Evolutionary conservation across 2,329 filamentous ascomycete genomes (phyloP).

Genomic region (Botryosphaeria dothidea): DNA sequence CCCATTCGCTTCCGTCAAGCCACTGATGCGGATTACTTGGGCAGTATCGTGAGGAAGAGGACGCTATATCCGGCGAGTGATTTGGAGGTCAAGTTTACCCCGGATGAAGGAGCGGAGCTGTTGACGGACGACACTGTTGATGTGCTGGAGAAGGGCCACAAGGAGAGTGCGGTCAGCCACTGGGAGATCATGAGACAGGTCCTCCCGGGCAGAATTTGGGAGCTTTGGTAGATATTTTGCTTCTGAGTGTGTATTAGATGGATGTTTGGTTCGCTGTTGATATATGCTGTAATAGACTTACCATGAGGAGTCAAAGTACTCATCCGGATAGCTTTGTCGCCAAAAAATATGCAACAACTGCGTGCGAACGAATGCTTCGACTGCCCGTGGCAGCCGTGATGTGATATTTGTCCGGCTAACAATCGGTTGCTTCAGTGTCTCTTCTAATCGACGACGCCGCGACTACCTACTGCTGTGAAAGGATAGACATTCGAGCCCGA

Average conservation of each 20-base stretch:
- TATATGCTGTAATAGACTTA: no score
- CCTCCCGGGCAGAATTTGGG: conserved; percentile 77
- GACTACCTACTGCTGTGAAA: no score
- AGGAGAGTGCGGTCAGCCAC: conserved; percentile 76
- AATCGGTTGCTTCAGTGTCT: no score
- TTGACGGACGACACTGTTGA: conserved; percentile 65
- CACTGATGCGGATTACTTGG: conserved; percentile 65
- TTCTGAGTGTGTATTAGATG: not conserved
- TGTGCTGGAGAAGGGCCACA: conserved; percentile 70
- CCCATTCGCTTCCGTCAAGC: conserved; percentile 68
- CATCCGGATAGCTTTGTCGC: not conserved
- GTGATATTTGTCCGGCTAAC: no score
- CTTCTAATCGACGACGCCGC: no score
- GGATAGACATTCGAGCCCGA: no score
- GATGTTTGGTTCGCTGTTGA: not conserved
- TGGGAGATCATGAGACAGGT: conserved; percentile 91
- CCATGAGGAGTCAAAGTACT: not conserved
- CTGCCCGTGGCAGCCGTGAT: no score
- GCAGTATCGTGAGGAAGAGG: conserved; percentile 67
- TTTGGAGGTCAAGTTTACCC: conserved; percentile 51
- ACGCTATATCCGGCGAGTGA: conserved; percentile 75
- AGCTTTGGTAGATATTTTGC: conserved; percentile 69
- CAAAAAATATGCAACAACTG: not conserved
- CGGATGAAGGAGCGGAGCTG: conserved; percentile 50
- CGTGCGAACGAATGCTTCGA: not conserved